A percentile compares a stretch with the other conserved stretches of the same genome.
Conservation (phyloP, 371 early-diverging fungal species). For the Mucor irregularis region DNA sequence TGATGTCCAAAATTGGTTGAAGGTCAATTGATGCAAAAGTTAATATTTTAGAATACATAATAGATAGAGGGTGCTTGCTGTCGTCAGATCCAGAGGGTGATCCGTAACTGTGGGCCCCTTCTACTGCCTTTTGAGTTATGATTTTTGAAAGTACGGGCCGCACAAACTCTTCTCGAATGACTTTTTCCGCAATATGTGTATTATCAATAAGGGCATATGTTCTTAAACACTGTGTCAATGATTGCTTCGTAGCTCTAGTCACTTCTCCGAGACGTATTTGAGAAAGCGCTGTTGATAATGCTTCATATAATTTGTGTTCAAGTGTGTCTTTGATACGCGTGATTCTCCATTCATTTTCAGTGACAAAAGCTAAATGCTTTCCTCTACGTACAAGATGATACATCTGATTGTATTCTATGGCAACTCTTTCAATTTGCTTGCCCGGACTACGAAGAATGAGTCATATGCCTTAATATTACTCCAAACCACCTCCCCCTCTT, state of each 20-base stretch:
- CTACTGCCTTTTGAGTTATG: constrained; percentile 24
- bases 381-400: constrained; percentile 73
- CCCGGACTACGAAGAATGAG: constrained; percentile 17
- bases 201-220: constrained; percentile 78
- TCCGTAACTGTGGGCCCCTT: background rate
- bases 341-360: constrained; percentile 78
- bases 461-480: background rate
- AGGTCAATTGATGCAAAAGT: constrained; percentile 55
- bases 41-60: constrained; percentile 62
- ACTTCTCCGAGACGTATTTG: constrained; percentile 44
- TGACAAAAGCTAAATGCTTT: constrained; percentile 69
- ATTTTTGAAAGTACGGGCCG: constrained; percentile 60
- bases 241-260: constrained; percentile 47
- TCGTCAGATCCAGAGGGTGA: background rate
- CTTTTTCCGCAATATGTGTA: constrained; percentile 66
- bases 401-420: constrained; percentile 85
- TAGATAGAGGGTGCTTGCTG: constrained; percentile 37
- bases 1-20: constrained; percentile 59
- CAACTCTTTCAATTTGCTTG: constrained; percentile 83
- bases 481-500: too few relatives aligned
- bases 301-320: constrained; percentile 53
- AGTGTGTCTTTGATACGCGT: constrained; percentile 74
- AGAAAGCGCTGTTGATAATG: constrained; percentile 48
- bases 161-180: constrained; percentile 63
- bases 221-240: constrained; percentile 68